phyloP scores from a whole-genome alignment of 805 yeast species.

The Metschnikowia cerradonensis region DNA sequence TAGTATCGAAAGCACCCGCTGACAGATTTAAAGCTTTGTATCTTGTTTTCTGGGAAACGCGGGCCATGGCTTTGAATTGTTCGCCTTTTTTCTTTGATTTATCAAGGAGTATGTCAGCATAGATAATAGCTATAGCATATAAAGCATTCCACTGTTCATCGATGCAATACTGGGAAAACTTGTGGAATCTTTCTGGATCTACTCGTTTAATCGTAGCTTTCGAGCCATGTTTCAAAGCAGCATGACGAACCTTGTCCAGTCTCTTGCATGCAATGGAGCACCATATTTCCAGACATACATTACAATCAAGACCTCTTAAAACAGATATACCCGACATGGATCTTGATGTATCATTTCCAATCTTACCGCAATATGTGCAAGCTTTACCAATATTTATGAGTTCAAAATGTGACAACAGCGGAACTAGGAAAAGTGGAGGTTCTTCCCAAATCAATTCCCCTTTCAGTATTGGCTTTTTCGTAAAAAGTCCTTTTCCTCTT shows the following conservation, averaged over 20 bases:
- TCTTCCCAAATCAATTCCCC: slow-evolving; percentile 64
- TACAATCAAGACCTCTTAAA: slow-evolving; percentile 58
- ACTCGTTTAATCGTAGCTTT: slow-evolving; percentile 35
- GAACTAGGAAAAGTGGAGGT: slow-evolving; percentile 52
- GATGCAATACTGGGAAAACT: slow-evolving; percentile 57
- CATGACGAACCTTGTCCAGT: slow-evolving; percentile 47
- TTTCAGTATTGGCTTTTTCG: slow-evolving; percentile 42
- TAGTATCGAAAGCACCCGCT: slow-evolving; percentile 49
- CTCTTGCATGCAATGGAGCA: slow-evolving; percentile 62
- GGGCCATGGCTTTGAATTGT: slow-evolving; percentile 63
- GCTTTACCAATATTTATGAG: slow-evolving; percentile 60
- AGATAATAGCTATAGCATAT: slow-evolving; percentile 57
- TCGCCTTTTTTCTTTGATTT: slow-evolving; percentile 35
- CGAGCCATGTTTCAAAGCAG: slow-evolving; percentile 52
- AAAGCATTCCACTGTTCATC: slow-evolving; percentile 67
- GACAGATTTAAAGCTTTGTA: slow-evolving; percentile 56
- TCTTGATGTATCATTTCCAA: slow-evolving; percentile 33
- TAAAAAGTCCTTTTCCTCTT: slow-evolving; percentile 60
- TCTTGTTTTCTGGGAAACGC: slow-evolving; percentile 62
- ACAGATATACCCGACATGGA: slow-evolving; percentile 26
- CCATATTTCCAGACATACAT: slow-evolving; percentile 64
- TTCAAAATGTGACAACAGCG: slow-evolving; percentile 62
- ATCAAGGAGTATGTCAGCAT: slow-evolving; percentile 44
- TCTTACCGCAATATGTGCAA: slow-evolving; percentile 68
- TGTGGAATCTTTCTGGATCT: slow-evolving; percentile 47